phyloP scores from a whole-genome alignment of 257 asterid genomes.

The Nicotiana sylvestris region DNA sequence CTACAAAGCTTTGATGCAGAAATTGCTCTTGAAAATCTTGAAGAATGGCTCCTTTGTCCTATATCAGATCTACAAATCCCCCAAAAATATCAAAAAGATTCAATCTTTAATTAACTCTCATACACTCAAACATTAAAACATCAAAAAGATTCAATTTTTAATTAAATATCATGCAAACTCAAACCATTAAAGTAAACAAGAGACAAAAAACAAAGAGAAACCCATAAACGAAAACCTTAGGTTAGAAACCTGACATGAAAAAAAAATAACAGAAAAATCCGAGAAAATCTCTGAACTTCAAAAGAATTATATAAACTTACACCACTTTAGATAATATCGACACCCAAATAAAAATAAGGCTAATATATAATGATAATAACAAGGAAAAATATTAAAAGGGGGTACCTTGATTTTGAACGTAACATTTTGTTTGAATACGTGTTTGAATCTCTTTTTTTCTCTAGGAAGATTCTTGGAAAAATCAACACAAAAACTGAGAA shows the following conservation, averaged over 20 bases:
- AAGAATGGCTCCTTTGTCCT: slow-evolving; percentile 41
- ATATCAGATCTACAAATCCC: slow-evolving; percentile 51
- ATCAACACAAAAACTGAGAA: not conserved
- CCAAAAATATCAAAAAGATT: not conserved
- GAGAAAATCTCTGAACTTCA: slow-evolving; percentile 6
- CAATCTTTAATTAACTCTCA: not conserved
- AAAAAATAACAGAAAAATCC: not conserved
- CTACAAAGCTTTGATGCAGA: slow-evolving; percentile 29
- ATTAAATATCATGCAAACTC: slow-evolving; percentile 2
- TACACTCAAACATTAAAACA: not conserved
- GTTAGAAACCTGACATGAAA: not conserved
- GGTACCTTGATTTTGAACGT: slow-evolving; percentile 19
- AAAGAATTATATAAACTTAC: not conserved
- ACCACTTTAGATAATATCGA: not conserved
- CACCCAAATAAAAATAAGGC: not conserved
- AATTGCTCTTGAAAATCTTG: slow-evolving; percentile 47
- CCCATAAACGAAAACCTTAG: not conserved
- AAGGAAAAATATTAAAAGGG: not conserved
- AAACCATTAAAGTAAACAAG: not conserved
- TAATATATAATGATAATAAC: not conserved
- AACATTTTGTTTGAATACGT: slow-evolving; percentile 8
- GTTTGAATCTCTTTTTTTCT: not conserved
- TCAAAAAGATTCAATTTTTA: not conserved
- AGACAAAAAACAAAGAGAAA: not conserved
- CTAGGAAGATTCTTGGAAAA: not conserved